Percentiles rank a stretch among this genome's conserved stretches.
Conservation (phyloP, 306 rosid genomes). For the Senna siamea region DNA sequence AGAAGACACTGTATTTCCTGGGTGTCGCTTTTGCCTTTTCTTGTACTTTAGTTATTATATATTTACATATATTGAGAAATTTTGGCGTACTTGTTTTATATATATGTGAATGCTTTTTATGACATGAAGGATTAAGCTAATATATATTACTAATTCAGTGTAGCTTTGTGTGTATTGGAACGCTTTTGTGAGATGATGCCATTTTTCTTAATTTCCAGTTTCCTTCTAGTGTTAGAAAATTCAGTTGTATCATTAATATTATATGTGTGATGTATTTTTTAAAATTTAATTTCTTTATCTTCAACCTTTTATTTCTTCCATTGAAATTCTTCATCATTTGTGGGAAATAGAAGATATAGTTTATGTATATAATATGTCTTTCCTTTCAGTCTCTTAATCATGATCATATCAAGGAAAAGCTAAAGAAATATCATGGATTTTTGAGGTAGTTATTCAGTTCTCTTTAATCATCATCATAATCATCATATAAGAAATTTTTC, state of each 20-base stretch:
- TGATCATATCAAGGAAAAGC: too few species aligned
- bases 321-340: too few species aligned
- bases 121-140: constrained; percentile 22
- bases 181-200: constrained; percentile 24
- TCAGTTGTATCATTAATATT: neutral
- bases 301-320: neutral
- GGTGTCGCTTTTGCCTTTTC: too few species aligned
- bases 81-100: constrained; percentile 29
- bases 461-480: too few species aligned
- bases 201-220: neutral
- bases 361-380: neutral
- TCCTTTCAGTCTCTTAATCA: neutral
- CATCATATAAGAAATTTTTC: neutral
- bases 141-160: constrained; percentile 26
- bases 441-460: too few species aligned
- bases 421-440: too few species aligned
- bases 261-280: too few species aligned
- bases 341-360: neutral
- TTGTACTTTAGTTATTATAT: too few species aligned
- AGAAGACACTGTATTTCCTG: too few species aligned
- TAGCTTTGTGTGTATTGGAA: constrained; percentile 14
- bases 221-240: too few species aligned
- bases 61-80: neutral
- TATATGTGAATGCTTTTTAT: constrained; percentile 29
- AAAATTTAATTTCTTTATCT: too few species aligned